Evolutionary conservation across 371 early-diverging fungal genomes (phyloP), one percentile per base, ranked within the genome.

Genomic region (Rhizopus microsporus): DNA sequence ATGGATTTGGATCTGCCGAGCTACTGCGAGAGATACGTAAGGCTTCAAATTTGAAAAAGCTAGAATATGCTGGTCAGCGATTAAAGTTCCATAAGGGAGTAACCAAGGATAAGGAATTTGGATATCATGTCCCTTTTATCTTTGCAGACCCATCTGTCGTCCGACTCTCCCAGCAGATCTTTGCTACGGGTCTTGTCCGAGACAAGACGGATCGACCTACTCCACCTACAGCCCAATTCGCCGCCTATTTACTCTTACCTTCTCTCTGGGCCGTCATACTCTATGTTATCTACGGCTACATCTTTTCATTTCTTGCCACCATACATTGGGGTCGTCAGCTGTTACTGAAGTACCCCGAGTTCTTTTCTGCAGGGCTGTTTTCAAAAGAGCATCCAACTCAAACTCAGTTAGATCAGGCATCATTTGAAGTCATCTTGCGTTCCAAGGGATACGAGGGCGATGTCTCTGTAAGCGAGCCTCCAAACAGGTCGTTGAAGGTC

Each of bases 121-220:
- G 78, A 6, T 87, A 84, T 56, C 77, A 74, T 30, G 69, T 83
- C 10, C 85, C 85, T 1, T 87, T 84, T 60, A 63, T 75, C 48
- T 82, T 83, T 71, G 79, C 87, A 1, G 86, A 85, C 37, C 82
- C 83, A 4, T 76, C 83, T 0, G 67, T 85, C 29, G 75, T 87
- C 33, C 79, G 82, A 17, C 69, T 87, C 7, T 81, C 83, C 3
- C 85, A 84, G 40, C 79, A 84, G 34, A 30, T 84, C 0, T 72
- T 80, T 29, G 43, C 75, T 17, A 63, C 64, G 37, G 75, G 75
- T 12, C 56, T 65, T 33, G 79, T 65, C n/a, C 51, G 51, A 6
- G 42, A 60, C 4, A 56, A 48, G 32, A 61, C 64, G 23, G 66
- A 67, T 30, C 57, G 60, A 39, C 43, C 59, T 8, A 59, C 75